Evolutionary conservation across 2,329 filamentous ascomycete species (phyloP).

Genomic region (Verticillium tricorpus): DNA sequence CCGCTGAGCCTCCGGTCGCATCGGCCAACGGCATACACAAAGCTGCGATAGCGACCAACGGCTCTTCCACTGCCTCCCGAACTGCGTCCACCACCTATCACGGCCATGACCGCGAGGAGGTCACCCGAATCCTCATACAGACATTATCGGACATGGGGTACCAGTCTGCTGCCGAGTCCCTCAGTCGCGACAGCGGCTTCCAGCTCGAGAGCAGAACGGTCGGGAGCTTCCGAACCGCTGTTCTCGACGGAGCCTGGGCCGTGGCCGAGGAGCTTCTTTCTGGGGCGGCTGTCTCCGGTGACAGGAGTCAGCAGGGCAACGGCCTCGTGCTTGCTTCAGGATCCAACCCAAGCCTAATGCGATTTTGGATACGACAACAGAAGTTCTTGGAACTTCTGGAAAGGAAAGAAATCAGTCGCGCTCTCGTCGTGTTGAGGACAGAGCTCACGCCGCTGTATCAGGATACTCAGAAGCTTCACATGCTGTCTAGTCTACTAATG

Average conservation of each 20-base stretch:
- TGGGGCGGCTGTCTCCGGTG: conserved; percentile 36
- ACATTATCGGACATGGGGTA: conserved; percentile 88
- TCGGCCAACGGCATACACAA: conserved; percentile 45
- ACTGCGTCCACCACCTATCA: conserved; percentile 49
- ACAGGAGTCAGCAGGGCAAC: conserved; percentile 31
- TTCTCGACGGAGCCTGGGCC: conserved; percentile 75
- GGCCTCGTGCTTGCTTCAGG: conserved; percentile 72
- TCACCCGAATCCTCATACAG: conserved; percentile 89
- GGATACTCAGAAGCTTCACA: conserved; percentile 72
- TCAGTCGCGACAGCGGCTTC: conserved; percentile 80
- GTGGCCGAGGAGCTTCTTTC: conserved; percentile 81
- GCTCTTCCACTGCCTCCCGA: conserved; percentile 34
- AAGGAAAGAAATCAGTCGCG: conserved; percentile 64
- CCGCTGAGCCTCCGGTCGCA: conserved; percentile 16
- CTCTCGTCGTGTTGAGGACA: conserved; percentile 76
- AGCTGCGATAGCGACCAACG: conserved; percentile 45
- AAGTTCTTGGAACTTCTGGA: conserved; percentile 93
- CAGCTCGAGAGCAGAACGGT: conserved; percentile 83
- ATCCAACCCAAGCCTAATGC: conserved; percentile 74
- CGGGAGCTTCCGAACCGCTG: conserved; percentile 76
- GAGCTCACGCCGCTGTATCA: conserved; percentile 85
- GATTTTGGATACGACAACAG: conserved; percentile 85
- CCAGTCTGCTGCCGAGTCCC: conserved; percentile 64
- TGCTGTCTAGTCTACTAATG: conserved; percentile 88
- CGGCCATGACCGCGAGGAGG: conserved; percentile 87